Evolutionary conservation across 106 monocot genomes (phyloP).

Genomic region (Iris macrosiphon): DNA sequence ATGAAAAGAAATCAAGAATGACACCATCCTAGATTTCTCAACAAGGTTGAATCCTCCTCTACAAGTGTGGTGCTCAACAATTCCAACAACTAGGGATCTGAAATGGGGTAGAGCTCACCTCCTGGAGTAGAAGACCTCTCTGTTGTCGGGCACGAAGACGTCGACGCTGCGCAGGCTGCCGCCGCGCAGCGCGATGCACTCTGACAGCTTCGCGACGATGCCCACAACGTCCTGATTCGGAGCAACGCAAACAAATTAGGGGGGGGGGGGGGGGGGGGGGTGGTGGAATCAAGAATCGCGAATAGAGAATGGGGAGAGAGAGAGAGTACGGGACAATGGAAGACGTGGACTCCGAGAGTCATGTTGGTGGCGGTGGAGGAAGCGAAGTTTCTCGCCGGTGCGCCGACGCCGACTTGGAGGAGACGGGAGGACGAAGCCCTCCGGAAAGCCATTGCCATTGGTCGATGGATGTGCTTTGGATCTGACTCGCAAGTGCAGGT

Average conservation of each 20-base stretch:
- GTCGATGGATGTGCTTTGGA: too few species aligned
- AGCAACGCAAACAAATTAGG: neutral
- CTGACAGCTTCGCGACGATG: constrained; percentile 81
- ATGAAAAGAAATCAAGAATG: too few species aligned
- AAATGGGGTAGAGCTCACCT: constrained; percentile 47
- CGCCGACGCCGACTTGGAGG: neutral
- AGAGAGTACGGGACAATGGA: constrained; percentile 73
- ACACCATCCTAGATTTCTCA: too few species aligned
- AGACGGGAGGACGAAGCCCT: neutral
- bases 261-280: too few species aligned
- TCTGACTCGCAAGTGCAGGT: too few species aligned
- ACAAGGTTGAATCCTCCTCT: too few species aligned
- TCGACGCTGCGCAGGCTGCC: constrained; percentile 85
- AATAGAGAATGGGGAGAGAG: neutral
- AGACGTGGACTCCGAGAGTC: constrained; percentile 70
- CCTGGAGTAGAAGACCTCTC: constrained; percentile 73
- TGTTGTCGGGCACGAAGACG: constrained; percentile 80
- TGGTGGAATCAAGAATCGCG: constrained; percentile 1
- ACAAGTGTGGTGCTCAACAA: too few species aligned
- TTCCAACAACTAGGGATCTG: too few species aligned
- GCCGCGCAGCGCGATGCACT: constrained; percentile 70
- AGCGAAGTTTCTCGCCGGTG: constrained; percentile 3
- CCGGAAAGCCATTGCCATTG: constrained; percentile 7
- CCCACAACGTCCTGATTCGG: constrained; percentile 62
- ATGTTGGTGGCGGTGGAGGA: neutral